Conservation (phyloP, 2,329 filamentous ascomycete genomes). For the Scedosporium aurantiacum region DNA sequence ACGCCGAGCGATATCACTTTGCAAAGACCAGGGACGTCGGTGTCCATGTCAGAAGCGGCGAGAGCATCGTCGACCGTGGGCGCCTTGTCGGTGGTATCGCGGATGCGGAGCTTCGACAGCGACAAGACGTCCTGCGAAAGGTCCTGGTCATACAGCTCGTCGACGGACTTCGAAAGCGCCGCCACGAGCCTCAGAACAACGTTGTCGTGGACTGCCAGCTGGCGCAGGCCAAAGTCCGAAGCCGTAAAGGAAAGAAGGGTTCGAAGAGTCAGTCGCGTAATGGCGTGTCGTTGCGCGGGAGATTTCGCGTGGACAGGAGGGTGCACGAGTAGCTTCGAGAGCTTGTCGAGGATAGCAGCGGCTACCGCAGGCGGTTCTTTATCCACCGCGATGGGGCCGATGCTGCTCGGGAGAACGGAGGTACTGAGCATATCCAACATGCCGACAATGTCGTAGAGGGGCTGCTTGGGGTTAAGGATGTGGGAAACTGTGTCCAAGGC, state of each 20-base stretch:
- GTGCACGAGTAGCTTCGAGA: slow-evolving; percentile 52
- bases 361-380: slow-evolving; percentile 32
- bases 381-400: slow-evolving; percentile 51
- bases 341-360: slow-evolving; percentile 44
- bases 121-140: slow-evolving; percentile 28
- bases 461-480: slow-evolving; percentile 57
- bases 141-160: slow-evolving; percentile 56
- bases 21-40: slow-evolving; percentile 23
- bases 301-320: slow-evolving; percentile 22
- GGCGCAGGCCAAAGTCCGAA: slow-evolving; percentile 49
- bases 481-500: slow-evolving; percentile 56
- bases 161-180: slow-evolving; percentile 52
- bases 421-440: slow-evolving; percentile 58
- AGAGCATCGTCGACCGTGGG: slow-evolving; percentile 7
- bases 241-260: slow-evolving; percentile 50
- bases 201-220: slow-evolving; percentile 57
- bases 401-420: slow-evolving; percentile 49
- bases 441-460: slow-evolving; percentile 47
- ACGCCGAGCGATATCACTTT: slow-evolving; percentile 37
- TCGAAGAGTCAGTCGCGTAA: slow-evolving; percentile 36
- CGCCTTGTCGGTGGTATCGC: background rate
- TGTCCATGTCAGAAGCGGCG: background rate
- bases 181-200: slow-evolving; percentile 66
- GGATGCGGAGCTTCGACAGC: slow-evolving; percentile 11
- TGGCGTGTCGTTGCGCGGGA: slow-evolving; percentile 26